phyloP scores from a whole-genome alignment of 805 yeast species.

The Candida sithepensis region DNA sequence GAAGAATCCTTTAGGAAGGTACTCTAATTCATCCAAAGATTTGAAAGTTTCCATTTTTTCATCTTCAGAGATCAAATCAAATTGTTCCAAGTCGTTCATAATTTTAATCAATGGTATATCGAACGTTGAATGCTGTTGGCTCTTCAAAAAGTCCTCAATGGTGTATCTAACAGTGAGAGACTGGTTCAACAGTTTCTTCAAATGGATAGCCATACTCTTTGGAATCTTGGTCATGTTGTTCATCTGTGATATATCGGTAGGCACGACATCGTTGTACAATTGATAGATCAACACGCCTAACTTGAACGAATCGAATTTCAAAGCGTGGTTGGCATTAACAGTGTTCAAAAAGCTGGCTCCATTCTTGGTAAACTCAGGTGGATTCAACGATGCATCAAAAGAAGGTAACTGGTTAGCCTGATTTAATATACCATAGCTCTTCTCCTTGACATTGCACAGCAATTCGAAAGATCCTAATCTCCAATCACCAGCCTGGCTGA shows the following conservation, averaged over 20 bases:
- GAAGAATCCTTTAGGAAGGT: constrained; percentile 47
- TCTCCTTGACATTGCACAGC: constrained; percentile 46
- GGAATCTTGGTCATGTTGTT: constrained; percentile 32
- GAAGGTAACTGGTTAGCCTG: constrained; percentile 22
- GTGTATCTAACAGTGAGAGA: constrained; percentile 38
- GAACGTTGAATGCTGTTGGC: constrained; percentile 31
- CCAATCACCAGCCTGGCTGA: constrained; percentile 76
- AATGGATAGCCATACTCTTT: constrained; percentile 31
- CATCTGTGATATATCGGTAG: constrained; percentile 7
- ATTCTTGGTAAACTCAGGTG: constrained; percentile 49
- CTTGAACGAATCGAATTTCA: constrained; percentile 60
- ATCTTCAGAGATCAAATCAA: constrained; percentile 48
- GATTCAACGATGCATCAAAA: constrained; percentile 26
- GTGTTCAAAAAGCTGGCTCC: constrained; percentile 41
- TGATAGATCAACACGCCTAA: constrained; percentile 54
- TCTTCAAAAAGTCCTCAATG: constrained; percentile 32
- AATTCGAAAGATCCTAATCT: constrained; percentile 79
- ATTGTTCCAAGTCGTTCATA: constrained; percentile 50
- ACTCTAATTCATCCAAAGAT: constrained; percentile 34
- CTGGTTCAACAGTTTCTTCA: constrained; percentile 38
- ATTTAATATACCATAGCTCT: constrained; percentile 32
- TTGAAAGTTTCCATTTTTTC: constrained; percentile 51
- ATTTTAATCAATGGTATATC: constrained; percentile 48
- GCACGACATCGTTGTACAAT: constrained; percentile 34
- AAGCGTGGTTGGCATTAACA: constrained; percentile 26